A percentile compares a stretch with the other conserved stretches of the same genome.
phyloP scores from a whole-genome alignment of 805 yeast genomes.

The Candida methanosorbosa region DNA sequence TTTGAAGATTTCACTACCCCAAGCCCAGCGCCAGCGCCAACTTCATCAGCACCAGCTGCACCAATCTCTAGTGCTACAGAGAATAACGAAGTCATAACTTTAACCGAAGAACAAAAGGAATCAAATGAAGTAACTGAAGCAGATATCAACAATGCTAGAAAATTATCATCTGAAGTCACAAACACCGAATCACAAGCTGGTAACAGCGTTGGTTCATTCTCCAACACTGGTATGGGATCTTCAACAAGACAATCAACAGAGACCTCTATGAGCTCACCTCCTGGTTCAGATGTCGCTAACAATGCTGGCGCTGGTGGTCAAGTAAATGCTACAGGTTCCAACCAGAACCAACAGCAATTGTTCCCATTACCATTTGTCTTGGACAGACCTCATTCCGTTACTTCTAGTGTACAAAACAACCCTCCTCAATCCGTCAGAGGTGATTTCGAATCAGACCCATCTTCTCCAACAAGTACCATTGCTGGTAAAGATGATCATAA shows the following conservation, averaged over 20 bases:
- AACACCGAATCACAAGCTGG: constrained; percentile 8
- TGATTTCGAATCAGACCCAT: constrained; percentile 43
- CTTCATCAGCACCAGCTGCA: background rate
- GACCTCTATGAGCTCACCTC: constrained; percentile 41
- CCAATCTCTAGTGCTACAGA: background rate
- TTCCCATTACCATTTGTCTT: constrained; percentile 32
- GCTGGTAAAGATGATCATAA: constrained; percentile 20
- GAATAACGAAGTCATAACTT: constrained; percentile 1
- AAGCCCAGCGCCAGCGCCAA: background rate
- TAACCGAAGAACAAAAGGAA: constrained; percentile 25
- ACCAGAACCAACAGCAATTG: constrained; percentile 12
- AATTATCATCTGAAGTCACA: no score
- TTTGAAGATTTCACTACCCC: constrained; percentile 9
- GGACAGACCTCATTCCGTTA: constrained; percentile 66
- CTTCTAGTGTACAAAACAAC: constrained; percentile 88
- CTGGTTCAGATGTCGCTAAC: constrained; percentile 38
- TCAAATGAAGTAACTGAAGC: constrained; percentile 24
- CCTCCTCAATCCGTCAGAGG: constrained; percentile 88
- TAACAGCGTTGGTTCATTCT: constrained; percentile 12
- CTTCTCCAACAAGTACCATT: constrained; percentile 27
- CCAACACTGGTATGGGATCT: constrained; percentile 13
- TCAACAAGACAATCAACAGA: constrained; percentile 15
- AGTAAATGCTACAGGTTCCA: constrained; percentile 17
- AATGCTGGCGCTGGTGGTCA: no score
- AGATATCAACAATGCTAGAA: constrained; percentile 13